These are phyloP conservation scores for Amanita rubescens DNA, from an alignment of 768 basidiomycete genomes.

Conservation along the genomic window DNA sequence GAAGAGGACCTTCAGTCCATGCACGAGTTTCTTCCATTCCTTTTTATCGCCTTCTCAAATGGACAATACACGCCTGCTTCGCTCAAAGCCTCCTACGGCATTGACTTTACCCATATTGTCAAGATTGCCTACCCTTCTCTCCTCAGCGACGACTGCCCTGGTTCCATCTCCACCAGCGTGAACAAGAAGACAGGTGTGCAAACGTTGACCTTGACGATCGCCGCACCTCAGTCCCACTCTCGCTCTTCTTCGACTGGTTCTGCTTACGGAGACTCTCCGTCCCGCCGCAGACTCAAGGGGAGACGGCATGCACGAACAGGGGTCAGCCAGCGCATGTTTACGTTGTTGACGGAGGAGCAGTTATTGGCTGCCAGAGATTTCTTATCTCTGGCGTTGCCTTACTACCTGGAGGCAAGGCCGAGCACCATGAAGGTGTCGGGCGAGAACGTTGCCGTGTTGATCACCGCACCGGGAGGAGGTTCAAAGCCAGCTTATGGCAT, in stretches of 20 bases:
- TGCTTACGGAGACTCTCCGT: neutral
- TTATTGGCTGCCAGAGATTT: conserved; percentile 37
- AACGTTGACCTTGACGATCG: conserved; percentile 9
- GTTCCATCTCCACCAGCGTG: conserved; percentile 9
- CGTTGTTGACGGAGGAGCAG: conserved; percentile 24
- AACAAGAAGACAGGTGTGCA: conserved; percentile 13
- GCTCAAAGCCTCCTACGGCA: conserved; percentile 11
- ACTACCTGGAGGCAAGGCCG: conserved; percentile 16
- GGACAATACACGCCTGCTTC: conserved; percentile 10
- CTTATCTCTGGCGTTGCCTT: conserved; percentile 32
- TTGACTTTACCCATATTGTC: conserved; percentile 20
- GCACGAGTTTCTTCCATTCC: conserved; percentile 17
- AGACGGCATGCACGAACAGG: neutral
- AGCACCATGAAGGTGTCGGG: conserved; percentile 5
- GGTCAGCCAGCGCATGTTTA: conserved; percentile 7
- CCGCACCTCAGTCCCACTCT: conserved; percentile 3
- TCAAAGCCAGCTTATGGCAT: neutral
- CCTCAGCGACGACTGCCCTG: neutral
- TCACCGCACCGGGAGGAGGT: conserved; percentile 17
- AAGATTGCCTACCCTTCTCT: conserved; percentile 13
- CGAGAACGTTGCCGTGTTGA: conserved; percentile 14
- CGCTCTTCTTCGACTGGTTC: conserved; percentile 1
- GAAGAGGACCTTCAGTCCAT: conserved; percentile 10
- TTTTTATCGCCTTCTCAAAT: conserved; percentile 15
- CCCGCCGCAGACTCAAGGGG: neutral